phyloP scores from a whole-genome alignment of 345 rosid species.

The Microthlaspi erraticum region DNA sequence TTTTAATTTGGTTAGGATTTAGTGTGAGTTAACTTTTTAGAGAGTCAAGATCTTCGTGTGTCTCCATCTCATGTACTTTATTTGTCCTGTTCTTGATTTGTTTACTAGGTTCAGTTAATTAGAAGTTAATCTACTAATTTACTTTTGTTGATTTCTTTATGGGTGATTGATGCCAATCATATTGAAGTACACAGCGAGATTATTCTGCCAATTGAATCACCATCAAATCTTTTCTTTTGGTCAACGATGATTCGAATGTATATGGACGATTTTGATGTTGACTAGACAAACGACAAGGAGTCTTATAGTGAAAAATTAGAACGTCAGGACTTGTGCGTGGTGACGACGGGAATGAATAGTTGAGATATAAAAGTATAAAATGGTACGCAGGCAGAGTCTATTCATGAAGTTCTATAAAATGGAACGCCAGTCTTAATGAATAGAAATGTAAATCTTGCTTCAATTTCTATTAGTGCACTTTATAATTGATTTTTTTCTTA shows the following conservation, averaged over 20 bases:
- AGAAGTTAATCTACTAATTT: constrained; percentile 10
- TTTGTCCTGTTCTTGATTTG: constrained; percentile 18
- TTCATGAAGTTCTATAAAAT: neutral
- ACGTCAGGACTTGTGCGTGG: constrained; percentile 21
- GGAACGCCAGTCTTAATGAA: too few species aligned
- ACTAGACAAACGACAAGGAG: constrained; percentile 10
- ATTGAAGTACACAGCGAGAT: constrained; percentile 17
- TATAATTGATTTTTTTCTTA: neutral
- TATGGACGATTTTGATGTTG: constrained; percentile 2
- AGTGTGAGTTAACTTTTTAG: constrained; percentile 24
- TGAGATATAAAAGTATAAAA: neutral
- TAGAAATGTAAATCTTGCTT: neutral
- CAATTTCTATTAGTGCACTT: neutral
- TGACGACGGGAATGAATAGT: neutral
- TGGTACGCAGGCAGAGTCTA: neutral
- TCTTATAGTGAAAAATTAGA: neutral
- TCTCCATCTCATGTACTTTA: constrained; percentile 40
- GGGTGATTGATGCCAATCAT: constrained; percentile 9
- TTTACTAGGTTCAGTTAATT: constrained; percentile 23
- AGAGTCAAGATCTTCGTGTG: constrained; percentile 29
- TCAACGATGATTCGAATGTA: constrained; percentile 1
- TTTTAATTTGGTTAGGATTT: constrained; percentile 20
- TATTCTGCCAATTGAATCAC: constrained; percentile 10
- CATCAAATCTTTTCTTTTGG: neutral
- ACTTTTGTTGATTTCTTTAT: neutral